phyloP scores from a whole-genome alignment of 1,284 basidiomycete species.

The Cryptococcus amylolentus region DNA sequence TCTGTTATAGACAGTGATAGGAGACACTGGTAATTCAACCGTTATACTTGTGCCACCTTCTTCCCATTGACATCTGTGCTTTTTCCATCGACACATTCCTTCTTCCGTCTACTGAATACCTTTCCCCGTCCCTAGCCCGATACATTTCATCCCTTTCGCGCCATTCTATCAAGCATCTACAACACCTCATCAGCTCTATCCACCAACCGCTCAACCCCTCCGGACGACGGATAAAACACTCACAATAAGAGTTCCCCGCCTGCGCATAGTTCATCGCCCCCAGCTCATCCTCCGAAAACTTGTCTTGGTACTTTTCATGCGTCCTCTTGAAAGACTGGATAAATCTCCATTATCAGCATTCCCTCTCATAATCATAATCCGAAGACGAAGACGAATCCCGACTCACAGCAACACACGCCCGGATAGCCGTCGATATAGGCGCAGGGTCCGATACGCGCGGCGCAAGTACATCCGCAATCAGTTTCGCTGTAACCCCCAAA shows the following conservation, averaged over 20 bases:
- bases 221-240: no score
- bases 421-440: constrained; percentile 86
- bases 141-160: no score
- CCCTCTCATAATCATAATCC: constrained; percentile 56
- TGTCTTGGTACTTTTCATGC: constrained; percentile 65
- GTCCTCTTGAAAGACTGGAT: constrained; percentile 50
- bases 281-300: constrained; percentile 86
- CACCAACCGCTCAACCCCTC: no score
- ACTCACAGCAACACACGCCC: constrained; percentile 68
- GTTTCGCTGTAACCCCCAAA: constrained; percentile 24
- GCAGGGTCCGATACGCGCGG: constrained; percentile 81
- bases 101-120: no score
- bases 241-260: constrained; percentile 86
- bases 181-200: neutral
- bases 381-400: no score
- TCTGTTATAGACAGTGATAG: no score
- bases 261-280: constrained; percentile 82
- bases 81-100: no score
- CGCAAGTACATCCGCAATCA: constrained; percentile 45
- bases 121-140: no score
- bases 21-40: no score
- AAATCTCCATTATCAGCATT: constrained; percentile 40
- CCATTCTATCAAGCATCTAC: no score
- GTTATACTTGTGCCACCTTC: no score
- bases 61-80: no score